Conservation (phyloP, 2,329 filamentous ascomycete species). For the Chaetomium sp. region DNA sequence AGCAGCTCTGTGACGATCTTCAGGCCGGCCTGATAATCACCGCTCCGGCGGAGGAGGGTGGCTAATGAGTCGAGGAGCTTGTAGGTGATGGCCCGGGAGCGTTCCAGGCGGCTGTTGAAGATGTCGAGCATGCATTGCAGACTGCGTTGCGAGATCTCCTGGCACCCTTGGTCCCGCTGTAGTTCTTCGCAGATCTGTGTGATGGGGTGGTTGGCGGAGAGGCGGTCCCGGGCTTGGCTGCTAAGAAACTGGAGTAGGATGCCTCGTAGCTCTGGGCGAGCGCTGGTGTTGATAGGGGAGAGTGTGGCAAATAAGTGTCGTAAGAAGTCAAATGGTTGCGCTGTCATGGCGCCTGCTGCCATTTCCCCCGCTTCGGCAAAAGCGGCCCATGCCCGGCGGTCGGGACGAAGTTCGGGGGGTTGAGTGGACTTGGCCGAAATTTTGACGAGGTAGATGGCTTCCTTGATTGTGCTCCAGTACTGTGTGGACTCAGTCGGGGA, state of each 20-base stretch:
- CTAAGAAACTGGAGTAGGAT: slow-evolving; percentile 21
- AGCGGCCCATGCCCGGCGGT: slow-evolving; percentile 20
- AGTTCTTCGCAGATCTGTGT: slow-evolving; percentile 22
- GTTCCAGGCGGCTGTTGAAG: slow-evolving; percentile 21
- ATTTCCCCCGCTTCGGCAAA: slow-evolving; percentile 19
- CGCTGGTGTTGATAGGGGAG: slow-evolving; percentile 23
- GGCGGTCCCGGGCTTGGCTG: slow-evolving; percentile 19
- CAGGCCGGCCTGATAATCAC: slow-evolving; percentile 21
- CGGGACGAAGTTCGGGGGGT: slow-evolving; percentile 12
- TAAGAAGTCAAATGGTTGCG: slow-evolving; percentile 24
- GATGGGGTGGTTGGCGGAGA: slow-evolving; percentile 22
- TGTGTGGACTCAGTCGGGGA: slow-evolving; percentile 15
- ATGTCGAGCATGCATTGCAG: slow-evolving; percentile 25
- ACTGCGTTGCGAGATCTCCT: slow-evolving; percentile 23
- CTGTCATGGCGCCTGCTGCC: slow-evolving; percentile 21
- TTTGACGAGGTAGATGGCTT: slow-evolving; percentile 24
- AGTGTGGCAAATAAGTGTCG: slow-evolving; percentile 23
- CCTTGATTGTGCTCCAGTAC: slow-evolving; percentile 24
- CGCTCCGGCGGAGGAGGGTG: slow-evolving; percentile 23
- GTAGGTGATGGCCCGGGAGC: slow-evolving; percentile 22
- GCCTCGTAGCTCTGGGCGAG: slow-evolving; percentile 21
- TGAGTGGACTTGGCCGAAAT: slow-evolving; percentile 17
- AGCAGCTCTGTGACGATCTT: slow-evolving; percentile 22
- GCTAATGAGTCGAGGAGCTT: slow-evolving; percentile 25
- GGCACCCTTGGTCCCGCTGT: slow-evolving; percentile 19